Evolutionary conservation across 2,329 filamentous ascomycete genomes (phyloP).

Genomic region (Xylogone sp.): DNA sequence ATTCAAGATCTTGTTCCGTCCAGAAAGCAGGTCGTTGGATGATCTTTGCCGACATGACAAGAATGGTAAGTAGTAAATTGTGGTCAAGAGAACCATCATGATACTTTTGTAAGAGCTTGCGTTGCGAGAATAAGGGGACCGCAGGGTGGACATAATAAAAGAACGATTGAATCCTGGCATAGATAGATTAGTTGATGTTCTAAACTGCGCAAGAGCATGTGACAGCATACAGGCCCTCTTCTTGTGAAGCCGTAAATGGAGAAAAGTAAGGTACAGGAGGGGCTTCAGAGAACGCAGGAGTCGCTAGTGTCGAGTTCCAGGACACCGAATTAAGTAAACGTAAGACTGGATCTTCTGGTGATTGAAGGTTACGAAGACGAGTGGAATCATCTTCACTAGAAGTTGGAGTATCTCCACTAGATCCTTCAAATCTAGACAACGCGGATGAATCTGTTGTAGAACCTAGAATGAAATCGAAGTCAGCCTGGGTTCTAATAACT

Average conservation of each 20-base stretch:
- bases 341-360: too few species aligned
- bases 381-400: not conserved
- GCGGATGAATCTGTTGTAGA: not conserved
- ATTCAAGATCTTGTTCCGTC: constrained; percentile 17
- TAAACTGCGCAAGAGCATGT: not conserved
- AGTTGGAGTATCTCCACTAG: not conserved
- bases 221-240: not conserved
- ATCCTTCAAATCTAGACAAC: not conserved
- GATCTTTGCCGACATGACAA: constrained; percentile 26
- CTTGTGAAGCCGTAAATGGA: constrained; percentile 3
- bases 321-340: not conserved
- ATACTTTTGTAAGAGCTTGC: constrained; percentile 23
- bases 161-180: constrained; percentile 11
- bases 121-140: constrained; percentile 26
- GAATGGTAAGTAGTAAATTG: constrained; percentile 22
- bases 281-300: not conserved
- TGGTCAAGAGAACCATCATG: constrained; percentile 16
- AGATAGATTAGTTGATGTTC: not conserved
- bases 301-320: not conserved
- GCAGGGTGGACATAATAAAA: constrained; percentile 28
- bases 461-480: not conserved
- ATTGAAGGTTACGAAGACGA: not conserved
- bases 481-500: not conserved
- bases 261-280: not conserved
- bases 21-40: constrained; percentile 18